Conservation (phyloP, 441 rosid genomes). For the Populus tomentosa region DNA sequence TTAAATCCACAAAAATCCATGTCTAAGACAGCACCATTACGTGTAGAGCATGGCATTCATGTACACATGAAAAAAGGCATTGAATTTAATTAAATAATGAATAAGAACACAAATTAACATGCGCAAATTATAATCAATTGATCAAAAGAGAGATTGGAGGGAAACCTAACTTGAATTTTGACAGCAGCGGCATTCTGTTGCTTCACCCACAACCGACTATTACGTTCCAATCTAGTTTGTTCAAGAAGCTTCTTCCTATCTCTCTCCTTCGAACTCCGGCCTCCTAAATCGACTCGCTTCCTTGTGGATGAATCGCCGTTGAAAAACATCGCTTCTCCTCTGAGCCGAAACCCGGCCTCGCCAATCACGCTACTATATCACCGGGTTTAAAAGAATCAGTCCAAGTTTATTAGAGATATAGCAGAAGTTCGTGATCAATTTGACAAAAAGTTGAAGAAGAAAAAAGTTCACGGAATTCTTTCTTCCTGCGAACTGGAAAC, state of each 20-base stretch:
- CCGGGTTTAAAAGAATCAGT: neutral
- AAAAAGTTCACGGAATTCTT: neutral
- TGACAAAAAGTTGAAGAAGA: neutral
- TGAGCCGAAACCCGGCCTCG: neutral
- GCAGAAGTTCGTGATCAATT: neutral
- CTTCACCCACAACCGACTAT: conserved; percentile 68
- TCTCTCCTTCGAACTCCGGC: conserved; percentile 93
- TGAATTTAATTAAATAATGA: no score
- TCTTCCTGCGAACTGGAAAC: neutral
- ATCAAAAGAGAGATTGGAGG: neutral
- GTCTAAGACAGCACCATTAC: no score
- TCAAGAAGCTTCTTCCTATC: conserved; percentile 95
- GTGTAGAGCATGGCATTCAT: no score
- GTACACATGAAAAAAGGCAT: no score
- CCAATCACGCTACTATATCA: neutral
- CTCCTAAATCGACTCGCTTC: conserved; percentile 97
- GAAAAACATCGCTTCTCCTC: conserved; percentile 57
- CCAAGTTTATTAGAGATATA: neutral
- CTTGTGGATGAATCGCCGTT: conserved; percentile 88
- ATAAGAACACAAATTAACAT: no score
- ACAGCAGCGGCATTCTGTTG: conserved; percentile 80
- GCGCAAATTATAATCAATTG: neutral
- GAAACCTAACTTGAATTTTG: conserved; percentile 62
- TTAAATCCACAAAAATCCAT: no score
- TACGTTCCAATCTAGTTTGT: conserved; percentile 87